A percentile compares a stretch with the other conserved stretches of the same genome.
Evolutionary conservation across 495 filamentous ascomycete species (phyloP).

Genomic region (Penicillium turbatum): DNA sequence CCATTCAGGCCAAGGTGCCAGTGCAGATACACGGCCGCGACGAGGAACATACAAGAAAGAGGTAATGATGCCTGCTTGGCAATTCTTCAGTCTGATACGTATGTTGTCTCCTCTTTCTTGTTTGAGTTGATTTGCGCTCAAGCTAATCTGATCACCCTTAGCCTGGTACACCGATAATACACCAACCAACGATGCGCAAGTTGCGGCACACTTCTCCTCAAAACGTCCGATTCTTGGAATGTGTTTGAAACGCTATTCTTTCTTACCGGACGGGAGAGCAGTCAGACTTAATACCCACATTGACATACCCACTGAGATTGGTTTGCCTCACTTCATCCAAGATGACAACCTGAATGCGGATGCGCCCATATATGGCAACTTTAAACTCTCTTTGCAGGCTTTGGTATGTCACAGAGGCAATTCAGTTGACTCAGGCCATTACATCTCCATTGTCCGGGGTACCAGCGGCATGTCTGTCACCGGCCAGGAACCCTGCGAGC

Average conservation of each 20-base stretch:
- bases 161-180: constrained; percentile 68
- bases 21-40: constrained; percentile 24
- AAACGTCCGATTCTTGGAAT: constrained; percentile 83
- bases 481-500: constrained; percentile 49
- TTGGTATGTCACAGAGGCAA: constrained; percentile 87
- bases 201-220: constrained; percentile 66
- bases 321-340: constrained; percentile 82
- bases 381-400: constrained; percentile 85
- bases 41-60: constrained; percentile 63
- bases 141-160: constrained; percentile 39
- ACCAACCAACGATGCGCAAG: constrained; percentile 62
- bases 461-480: constrained; percentile 46
- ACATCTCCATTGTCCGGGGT: constrained; percentile 75
- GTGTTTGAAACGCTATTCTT: constrained; percentile 85
- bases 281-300: constrained; percentile 72
- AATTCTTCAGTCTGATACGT: constrained; percentile 91
- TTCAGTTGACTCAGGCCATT: constrained; percentile 88
- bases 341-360: constrained; percentile 65
- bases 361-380: constrained; percentile 68
- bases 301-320: constrained; percentile 88
- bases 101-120: constrained; percentile 20
- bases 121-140: not conserved
- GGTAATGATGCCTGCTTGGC: constrained; percentile 95
- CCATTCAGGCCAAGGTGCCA: constrained; percentile 6
- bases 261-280: constrained; percentile 62